Conservation (phyloP, 2,329 filamentous ascomycete species). For the Epichloe sp. region DNA sequence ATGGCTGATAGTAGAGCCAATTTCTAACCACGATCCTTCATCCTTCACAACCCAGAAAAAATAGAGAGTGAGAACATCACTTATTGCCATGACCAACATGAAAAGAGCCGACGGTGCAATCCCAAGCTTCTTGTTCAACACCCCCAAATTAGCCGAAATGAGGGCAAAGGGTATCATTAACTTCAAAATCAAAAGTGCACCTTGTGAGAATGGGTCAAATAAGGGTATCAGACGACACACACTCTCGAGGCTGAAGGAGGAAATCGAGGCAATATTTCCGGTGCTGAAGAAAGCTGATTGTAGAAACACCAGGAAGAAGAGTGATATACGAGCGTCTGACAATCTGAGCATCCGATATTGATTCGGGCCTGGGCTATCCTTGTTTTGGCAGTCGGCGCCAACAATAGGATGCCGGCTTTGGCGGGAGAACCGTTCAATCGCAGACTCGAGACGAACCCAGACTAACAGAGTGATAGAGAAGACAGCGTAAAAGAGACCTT, state of each 20-base stretch:
- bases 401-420: neutral
- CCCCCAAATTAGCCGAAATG: slow-evolving; percentile 85
- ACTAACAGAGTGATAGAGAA: slow-evolving; percentile 72
- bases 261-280: slow-evolving; percentile 88
- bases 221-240: slow-evolving; percentile 78
- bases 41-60: slow-evolving; percentile 99
- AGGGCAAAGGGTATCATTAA: slow-evolving; percentile 86
- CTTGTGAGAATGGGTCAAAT: slow-evolving; percentile 89
- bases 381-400: neutral
- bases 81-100: slow-evolving; percentile 86
- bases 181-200: slow-evolving; percentile 75
- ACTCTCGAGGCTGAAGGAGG: slow-evolving; percentile 84
- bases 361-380: slow-evolving; percentile 2
- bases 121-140: slow-evolving; percentile 72
- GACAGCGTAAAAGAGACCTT: slow-evolving; percentile 87
- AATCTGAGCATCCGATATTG: slow-evolving; percentile 55
- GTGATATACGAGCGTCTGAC: slow-evolving; percentile 72
- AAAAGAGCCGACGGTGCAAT: slow-evolving; percentile 83
- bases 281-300: slow-evolving; percentile 96
- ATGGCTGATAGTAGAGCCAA: slow-evolving; percentile 91
- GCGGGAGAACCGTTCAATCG: neutral
- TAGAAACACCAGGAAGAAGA: slow-evolving; percentile 91
- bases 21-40: slow-evolving; percentile 94
- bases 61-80: slow-evolving; percentile 81
- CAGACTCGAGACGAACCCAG: slow-evolving; percentile 74